Evolutionary conservation across 805 yeast species (phyloP).

Genomic region (Danielia reshetovae): DNA sequence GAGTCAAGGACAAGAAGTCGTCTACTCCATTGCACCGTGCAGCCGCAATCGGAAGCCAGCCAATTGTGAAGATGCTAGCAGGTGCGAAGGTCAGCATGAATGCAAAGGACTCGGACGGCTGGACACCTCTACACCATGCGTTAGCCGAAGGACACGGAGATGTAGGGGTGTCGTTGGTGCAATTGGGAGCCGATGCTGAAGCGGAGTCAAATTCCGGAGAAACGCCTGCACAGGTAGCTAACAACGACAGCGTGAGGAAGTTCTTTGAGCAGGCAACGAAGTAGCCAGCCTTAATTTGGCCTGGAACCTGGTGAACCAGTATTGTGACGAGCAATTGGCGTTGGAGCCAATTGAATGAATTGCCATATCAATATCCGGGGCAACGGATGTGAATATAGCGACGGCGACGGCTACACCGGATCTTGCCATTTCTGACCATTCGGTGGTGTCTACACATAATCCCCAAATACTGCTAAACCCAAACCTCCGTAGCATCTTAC

Average conservation of each 20-base stretch:
- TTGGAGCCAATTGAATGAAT: too few species aligned
- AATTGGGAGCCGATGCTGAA: conserved; percentile 62
- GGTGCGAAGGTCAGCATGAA: conserved; percentile 59
- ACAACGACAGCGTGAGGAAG: conserved; percentile 28
- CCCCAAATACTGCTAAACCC: too few species aligned
- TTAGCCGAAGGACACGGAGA: conserved; percentile 87
- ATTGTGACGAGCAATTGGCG: too few species aligned
- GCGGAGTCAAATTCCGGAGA: conserved; percentile 49
- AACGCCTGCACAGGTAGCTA: conserved; percentile 34
- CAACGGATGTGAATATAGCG: too few species aligned
- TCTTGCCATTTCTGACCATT: too few species aligned
- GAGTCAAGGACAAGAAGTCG: conserved; percentile 63
- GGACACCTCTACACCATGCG: conserved; percentile 90
- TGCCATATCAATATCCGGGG: too few species aligned
- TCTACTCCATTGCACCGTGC: conserved; percentile 79
- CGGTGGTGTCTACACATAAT: too few species aligned
- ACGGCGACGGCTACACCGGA: too few species aligned
- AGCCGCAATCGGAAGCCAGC: conserved; percentile 66
- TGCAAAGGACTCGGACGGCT: conserved; percentile 64
- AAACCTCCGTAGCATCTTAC: too few species aligned
- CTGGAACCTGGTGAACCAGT: too few species aligned
- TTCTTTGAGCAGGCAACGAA: too few species aligned
- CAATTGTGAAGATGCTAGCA: conserved; percentile 52
- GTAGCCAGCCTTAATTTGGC: too few species aligned
- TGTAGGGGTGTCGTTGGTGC: conserved; percentile 57